Conservation (phyloP, 1,284 basidiomycete genomes). For the Malassezia psittaci region DNA sequence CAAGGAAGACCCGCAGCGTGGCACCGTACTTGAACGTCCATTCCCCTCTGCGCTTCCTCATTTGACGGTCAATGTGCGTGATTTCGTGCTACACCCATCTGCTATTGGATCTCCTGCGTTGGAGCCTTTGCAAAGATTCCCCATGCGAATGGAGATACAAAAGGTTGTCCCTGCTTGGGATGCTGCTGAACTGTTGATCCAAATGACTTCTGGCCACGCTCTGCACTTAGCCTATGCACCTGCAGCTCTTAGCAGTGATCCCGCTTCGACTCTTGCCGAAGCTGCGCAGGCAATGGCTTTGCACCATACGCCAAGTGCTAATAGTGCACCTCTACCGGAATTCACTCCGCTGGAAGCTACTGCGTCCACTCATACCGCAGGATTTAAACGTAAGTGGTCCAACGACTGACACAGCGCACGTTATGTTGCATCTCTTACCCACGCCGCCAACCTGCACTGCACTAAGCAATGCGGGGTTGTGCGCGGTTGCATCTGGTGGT, state of each 20-base stretch:
- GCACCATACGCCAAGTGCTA: not conserved
- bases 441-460: constrained; percentile 28
- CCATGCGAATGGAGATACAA: constrained; percentile 19
- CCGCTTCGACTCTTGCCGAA: not conserved
- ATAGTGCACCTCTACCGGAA: constrained; percentile 6
- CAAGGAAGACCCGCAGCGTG: constrained; percentile 15
- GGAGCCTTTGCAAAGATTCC: constrained; percentile 14
- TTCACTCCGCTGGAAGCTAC: constrained; percentile 22
- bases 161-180: constrained; percentile 30
- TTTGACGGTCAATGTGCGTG: constrained; percentile 27
- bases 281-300: constrained; percentile 2
- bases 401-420: constrained; percentile 16
- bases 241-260: not conserved
- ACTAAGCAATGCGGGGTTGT: constrained; percentile 33
- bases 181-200: constrained; percentile 27
- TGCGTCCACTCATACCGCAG: constrained; percentile 20
- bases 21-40: constrained; percentile 19
- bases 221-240: constrained; percentile 18
- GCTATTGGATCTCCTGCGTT: constrained; percentile 27
- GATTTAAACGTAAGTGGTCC: constrained; percentile 28
- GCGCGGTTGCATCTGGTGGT: constrained; percentile 32
- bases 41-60: constrained; percentile 38
- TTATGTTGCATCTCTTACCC: constrained; percentile 30
- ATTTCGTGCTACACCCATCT: constrained; percentile 19
- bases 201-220: constrained; percentile 29